Conservation (phyloP, 2,329 filamentous ascomycete species). For the Fusarium marasasianum region DNA sequence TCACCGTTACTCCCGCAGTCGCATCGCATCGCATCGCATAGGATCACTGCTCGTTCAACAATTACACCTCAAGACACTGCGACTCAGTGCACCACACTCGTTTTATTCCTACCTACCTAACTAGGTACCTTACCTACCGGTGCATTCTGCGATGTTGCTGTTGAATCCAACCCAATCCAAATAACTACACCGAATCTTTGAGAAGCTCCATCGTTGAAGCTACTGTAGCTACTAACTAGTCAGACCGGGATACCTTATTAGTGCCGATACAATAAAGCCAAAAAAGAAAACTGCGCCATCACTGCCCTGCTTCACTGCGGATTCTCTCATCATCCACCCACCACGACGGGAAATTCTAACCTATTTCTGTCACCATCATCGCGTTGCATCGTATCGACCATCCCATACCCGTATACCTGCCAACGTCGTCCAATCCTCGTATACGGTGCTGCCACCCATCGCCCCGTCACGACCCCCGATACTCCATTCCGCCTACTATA, state of each 20-base stretch:
- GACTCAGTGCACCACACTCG: not conserved
- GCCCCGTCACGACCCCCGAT: conserved; percentile 5
- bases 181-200: conserved; percentile 17
- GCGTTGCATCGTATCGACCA: not conserved
- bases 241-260: conserved; percentile 6
- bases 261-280: conserved; percentile 10
- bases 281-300: conserved; percentile 17
- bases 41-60: not conserved
- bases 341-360: conserved; percentile 7
- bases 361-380: conserved; percentile 12
- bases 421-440: conserved; percentile 10
- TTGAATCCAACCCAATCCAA: not conserved
- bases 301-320: conserved; percentile 25
- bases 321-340: conserved; percentile 22
- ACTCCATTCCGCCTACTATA: conserved; percentile 18
- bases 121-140: not conserved
- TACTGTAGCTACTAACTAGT: conserved; percentile 3
- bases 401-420: conserved; percentile 5
- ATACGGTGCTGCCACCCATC: conserved; percentile 6
- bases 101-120: not conserved
- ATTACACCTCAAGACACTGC: not conserved
- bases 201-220: conserved; percentile 10
- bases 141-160: not conserved
- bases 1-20: conserved; percentile 23
- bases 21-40: conserved; percentile 2